phyloP scores from a whole-genome alignment of 73 alveolate species.

The Stentor roeselii region DNA sequence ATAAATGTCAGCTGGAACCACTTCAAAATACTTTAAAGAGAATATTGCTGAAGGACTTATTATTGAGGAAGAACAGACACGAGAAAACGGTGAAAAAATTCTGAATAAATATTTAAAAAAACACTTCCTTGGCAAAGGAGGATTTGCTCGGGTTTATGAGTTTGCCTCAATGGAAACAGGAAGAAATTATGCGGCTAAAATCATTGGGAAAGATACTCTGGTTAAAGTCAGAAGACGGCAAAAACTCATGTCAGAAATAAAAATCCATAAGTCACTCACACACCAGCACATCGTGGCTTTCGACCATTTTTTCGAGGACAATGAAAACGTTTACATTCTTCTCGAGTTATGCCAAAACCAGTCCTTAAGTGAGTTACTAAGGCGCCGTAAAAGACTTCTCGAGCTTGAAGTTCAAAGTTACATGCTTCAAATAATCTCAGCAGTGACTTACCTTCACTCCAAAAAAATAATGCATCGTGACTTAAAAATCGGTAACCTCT shows the following conservation, averaged over 20 bases:
- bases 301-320: slow-evolving; percentile 88
- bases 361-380: slow-evolving; percentile 49
- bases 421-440: slow-evolving; percentile 49
- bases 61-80: slow-evolving; percentile 24
- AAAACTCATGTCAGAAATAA: slow-evolving; percentile 57
- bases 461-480: slow-evolving; percentile 72
- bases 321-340: slow-evolving; percentile 56
- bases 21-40: too few species aligned
- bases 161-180: slow-evolving; percentile 36
- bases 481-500: slow-evolving; percentile 74
- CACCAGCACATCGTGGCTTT: slow-evolving; percentile 68
- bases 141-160: slow-evolving; percentile 54
- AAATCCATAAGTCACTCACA: slow-evolving; percentile 60
- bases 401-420: slow-evolving; percentile 55
- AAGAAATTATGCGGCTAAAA: slow-evolving; percentile 33
- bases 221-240: slow-evolving; percentile 34
- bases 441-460: slow-evolving; percentile 57
- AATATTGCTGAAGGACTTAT: too few species aligned
- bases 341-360: slow-evolving; percentile 60
- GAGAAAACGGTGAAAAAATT: slow-evolving; percentile 38
- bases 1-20: too few species aligned
- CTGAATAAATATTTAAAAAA: slow-evolving; percentile 42
- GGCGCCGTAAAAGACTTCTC: slow-evolving; percentile 52
- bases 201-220: slow-evolving; percentile 30
- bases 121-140: slow-evolving; percentile 50